Conservation (phyloP, 2,329 filamentous ascomycete genomes). For the Talaromyces verruculosus region DNA sequence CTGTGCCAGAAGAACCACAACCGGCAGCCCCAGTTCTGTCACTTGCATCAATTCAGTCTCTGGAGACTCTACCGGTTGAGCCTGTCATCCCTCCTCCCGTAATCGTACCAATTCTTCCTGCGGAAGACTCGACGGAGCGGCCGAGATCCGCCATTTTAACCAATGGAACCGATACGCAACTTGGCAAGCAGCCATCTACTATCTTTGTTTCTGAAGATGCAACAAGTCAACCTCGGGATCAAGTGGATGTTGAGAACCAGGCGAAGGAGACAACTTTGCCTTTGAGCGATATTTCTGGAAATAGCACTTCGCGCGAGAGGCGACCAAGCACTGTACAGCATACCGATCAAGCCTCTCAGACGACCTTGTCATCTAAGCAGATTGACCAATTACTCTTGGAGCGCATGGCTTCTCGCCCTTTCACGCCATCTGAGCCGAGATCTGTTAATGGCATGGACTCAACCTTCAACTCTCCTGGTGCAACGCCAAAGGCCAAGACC, state of each 20-base stretch:
- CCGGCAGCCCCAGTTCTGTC: conserved; percentile 34
- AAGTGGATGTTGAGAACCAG: conserved; percentile 32
- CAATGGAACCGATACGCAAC: conserved; percentile 7
- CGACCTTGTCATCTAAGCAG: conserved; percentile 74
- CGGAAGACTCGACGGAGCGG: conserved; percentile 27
- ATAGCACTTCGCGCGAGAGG: conserved; percentile 42
- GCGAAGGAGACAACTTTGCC: conserved; percentile 44
- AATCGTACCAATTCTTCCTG: conserved; percentile 26
- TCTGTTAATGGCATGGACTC: conserved; percentile 29
- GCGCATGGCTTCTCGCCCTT: conserved; percentile 43
- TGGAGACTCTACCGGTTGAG: conserved; percentile 48
- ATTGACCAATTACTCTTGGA: conserved; percentile 73
- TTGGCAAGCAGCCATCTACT: conserved; percentile 32
- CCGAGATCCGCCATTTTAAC: conserved; percentile 25
- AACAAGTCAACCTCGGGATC: conserved; percentile 56
- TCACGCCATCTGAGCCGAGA: conserved; percentile 37
- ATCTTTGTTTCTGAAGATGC: conserved; percentile 64
- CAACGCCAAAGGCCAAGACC: conserved; percentile 38
- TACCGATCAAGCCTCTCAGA: conserved; percentile 76
- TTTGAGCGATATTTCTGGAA: conserved; percentile 65
- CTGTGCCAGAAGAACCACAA: conserved; percentile 25
- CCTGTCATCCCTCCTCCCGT: conserved; percentile 33
- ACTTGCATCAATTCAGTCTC: conserved; percentile 45
- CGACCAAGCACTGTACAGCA: conserved; percentile 45
- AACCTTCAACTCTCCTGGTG: conserved; percentile 33